Percentiles rank a stretch among this genome's conserved stretches.
Conservation (phyloP, 2,329 filamentous ascomycete species). For the Sporothrix pseudoabietina region DNA sequence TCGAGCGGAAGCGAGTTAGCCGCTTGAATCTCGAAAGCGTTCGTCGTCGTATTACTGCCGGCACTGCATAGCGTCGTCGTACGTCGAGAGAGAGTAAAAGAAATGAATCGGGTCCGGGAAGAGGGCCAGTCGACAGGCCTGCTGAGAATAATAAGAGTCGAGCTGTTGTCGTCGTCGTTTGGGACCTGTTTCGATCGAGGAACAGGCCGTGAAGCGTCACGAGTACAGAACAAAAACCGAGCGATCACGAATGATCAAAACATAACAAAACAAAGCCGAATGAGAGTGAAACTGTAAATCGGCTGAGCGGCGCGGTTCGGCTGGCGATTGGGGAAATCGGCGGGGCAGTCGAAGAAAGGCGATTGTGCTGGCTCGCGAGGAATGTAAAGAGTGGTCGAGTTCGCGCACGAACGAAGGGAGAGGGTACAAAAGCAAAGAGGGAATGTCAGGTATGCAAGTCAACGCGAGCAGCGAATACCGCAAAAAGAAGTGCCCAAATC, state of each 20-base stretch:
- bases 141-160: background rate
- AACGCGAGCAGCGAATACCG: conserved; percentile 19
- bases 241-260: background rate
- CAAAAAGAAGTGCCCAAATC: background rate
- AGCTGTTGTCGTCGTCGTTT: background rate
- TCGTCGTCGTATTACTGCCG: conserved; percentile 17
- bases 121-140: background rate
- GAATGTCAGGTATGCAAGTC: conserved; percentile 22
- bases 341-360: conserved; percentile 2
- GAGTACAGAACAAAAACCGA: background rate
- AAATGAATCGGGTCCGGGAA: background rate
- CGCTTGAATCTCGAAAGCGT: background rate
- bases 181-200: background rate
- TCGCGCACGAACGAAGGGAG: conserved; percentile 29
- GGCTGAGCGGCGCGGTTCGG: conserved; percentile 15
- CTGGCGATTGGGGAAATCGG: background rate
- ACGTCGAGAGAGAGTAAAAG: background rate
- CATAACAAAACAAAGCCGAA: background rate
- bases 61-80: conserved; percentile 22
- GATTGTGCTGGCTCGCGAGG: conserved; percentile 17
- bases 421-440: conserved; percentile 10
- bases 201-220: conserved; percentile 3
- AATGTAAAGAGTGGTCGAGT: conserved; percentile 22
- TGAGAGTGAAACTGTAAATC: background rate
- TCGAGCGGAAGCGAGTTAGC: background rate